Base-by-base conservation (phyloP, 805 yeast genomes). In the Zygotorulaspora florentina region DNA sequence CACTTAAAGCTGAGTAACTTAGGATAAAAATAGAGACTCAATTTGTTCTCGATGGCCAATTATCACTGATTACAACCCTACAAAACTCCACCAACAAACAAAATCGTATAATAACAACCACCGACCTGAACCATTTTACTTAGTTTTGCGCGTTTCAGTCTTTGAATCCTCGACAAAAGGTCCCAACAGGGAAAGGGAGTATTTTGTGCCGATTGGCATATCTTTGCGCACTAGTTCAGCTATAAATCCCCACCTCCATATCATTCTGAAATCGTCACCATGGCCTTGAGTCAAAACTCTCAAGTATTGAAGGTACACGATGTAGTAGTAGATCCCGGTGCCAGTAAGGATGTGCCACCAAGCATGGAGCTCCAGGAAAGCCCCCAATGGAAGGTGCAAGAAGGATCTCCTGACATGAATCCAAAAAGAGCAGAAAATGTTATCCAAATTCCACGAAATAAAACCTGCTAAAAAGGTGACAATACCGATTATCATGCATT, bases 291-390 rank as follows among this genome's bases (percentile, higher is more conserved):
- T 75, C 66, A 83, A 80, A 34, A 85, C 70, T 52, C 91, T 75
- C 52, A 90, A 68, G 53, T 85, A 78, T 69, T 89, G 91, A 57
- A 85, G 75, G 61, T 85, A 89, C 7, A 85, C 81, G 54, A 90
- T 75, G 67, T 87, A 90, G 64, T 75, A 85, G 66, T 90, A 90
- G 12, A 91, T 91, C 0, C 97, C 96, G 12, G 80, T 70, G 0
- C 96, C 95, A 0, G 93, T 85, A 54, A 86, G 74, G 8, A 86
- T 69, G 62, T 90, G 98, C 98, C 98, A 90, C 97, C 97, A 91
- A 18, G 95, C 96, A 59, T 90, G 98, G 17, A 95, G 85, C 65
- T 90, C 98, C 31, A 90, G 71, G 4, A 91, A 54, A 51, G 89
- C 77, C 0, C 97, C 97, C 43, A 83, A 76, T 2, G 97, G 96